A percentile compares a stretch with the other conserved stretches of the same genome.
phyloP scores from a whole-genome alignment of 306 rosid species.

The Rosa rugosa region DNA sequence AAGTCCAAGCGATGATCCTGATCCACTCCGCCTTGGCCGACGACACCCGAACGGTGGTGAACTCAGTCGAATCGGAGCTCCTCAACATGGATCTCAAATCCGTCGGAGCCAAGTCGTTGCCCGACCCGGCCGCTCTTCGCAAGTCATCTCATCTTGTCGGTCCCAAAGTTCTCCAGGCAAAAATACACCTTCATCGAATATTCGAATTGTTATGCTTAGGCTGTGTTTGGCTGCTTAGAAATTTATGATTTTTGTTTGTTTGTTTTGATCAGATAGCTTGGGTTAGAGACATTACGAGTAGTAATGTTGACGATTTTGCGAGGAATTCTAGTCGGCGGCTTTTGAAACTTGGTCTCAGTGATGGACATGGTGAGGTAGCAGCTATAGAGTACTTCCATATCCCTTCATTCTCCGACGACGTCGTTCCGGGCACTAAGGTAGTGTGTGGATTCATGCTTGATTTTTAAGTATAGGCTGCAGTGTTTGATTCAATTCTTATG shows the following conservation, averaged over 20 bases:
- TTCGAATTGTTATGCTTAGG: background rate
- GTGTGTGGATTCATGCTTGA: background rate
- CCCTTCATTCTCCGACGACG: conserved; percentile 52
- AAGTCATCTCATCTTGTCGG: conserved; percentile 58
- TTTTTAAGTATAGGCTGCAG: too few species aligned
- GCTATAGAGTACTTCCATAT: conserved; percentile 69
- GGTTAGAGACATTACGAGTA: conserved; percentile 63
- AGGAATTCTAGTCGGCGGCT: conserved; percentile 53
- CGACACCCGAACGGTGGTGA: conserved; percentile 36
- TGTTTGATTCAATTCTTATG: background rate
- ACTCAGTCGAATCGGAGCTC: conserved; percentile 64
- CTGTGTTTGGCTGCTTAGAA: conserved; percentile 13
- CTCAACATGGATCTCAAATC: conserved; percentile 62
- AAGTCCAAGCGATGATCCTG: conserved; percentile 44
- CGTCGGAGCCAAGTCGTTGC: conserved; percentile 63
- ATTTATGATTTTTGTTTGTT: background rate
- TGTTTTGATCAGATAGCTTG: conserved; percentile 60
- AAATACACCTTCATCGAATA: background rate
- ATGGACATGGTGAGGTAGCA: conserved; percentile 76
- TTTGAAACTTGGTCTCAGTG: conserved; percentile 63
- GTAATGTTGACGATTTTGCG: conserved; percentile 49
- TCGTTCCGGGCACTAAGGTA: conserved; percentile 94
- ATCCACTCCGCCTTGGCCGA: conserved; percentile 55
- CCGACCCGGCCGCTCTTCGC: conserved; percentile 57
- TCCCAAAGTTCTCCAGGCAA: conserved; percentile 77